A percentile compares a stretch with the other conserved stretches of the same genome.
Conservation (phyloP, 2,329 filamentous ascomycete genomes). For the Pseudonectria foliicola region DNA sequence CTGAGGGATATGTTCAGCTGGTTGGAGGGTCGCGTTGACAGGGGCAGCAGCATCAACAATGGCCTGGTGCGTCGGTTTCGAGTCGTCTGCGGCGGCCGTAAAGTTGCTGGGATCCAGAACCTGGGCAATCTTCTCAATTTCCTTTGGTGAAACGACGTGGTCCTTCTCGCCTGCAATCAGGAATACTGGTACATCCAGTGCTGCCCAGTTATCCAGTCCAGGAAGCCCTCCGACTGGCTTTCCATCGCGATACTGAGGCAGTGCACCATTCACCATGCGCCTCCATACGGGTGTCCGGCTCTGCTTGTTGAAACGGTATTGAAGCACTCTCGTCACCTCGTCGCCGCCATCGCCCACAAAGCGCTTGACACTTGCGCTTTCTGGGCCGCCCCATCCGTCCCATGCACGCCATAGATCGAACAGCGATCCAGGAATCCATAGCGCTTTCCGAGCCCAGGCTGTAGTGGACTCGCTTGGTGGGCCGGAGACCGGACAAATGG, state of each 20-base stretch:
- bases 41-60: slow-evolving; percentile 43
- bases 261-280: slow-evolving; percentile 66
- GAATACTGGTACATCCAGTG: slow-evolving; percentile 65
- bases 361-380: slow-evolving; percentile 71
- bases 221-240: slow-evolving; percentile 57
- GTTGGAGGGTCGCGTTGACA: slow-evolving; percentile 29
- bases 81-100: slow-evolving; percentile 9
- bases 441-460: slow-evolving; percentile 44
- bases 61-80: slow-evolving; percentile 21
- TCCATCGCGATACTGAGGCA: slow-evolving; percentile 53
- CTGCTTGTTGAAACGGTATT: slow-evolving; percentile 72
- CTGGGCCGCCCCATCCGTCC: slow-evolving; percentile 70
- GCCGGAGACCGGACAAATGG: slow-evolving; percentile 69
- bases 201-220: slow-evolving; percentile 63
- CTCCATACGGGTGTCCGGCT: slow-evolving; percentile 77
- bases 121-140: slow-evolving; percentile 59
- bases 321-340: slow-evolving; percentile 56
- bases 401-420: slow-evolving; percentile 72
- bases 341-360: slow-evolving; percentile 67
- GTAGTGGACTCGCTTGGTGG: slow-evolving; percentile 46
- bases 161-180: slow-evolving; percentile 75
- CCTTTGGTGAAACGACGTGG: slow-evolving; percentile 62
- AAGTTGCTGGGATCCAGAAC: slow-evolving; percentile 25
- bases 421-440: slow-evolving; percentile 62
- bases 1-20: slow-evolving; percentile 26